phyloP scores from a whole-genome alignment of 495 filamentous ascomycete genomes.

The Chaetomium cochliodes region DNA sequence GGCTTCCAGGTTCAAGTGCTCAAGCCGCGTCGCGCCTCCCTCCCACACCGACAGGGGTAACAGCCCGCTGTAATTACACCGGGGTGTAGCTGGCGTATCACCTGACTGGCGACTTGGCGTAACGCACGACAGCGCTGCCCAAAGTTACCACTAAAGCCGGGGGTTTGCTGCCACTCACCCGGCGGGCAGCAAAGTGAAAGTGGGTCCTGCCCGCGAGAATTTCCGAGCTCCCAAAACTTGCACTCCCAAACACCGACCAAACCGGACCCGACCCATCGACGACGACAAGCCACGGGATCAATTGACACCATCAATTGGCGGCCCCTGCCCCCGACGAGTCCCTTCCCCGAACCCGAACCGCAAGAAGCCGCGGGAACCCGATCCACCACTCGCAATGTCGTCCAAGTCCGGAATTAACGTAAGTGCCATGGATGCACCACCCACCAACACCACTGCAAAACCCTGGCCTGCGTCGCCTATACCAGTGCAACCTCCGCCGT shows the following conservation, averaged over 20 bases:
- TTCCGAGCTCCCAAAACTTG: constrained; percentile 38
- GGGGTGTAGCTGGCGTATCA: constrained; percentile 15
- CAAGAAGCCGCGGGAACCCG: constrained; percentile 13
- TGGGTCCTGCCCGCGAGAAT: constrained; percentile 34
- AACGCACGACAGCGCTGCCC: too few species aligned
- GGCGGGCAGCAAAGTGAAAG: constrained; percentile 2
- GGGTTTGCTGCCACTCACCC: constrained; percentile 4
- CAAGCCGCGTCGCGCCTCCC: neutral
- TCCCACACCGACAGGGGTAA: constrained; percentile 8
- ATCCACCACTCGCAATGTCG: constrained; percentile 39
- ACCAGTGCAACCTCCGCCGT: neutral
- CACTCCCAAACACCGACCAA: constrained; percentile 23
- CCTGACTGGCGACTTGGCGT: constrained; percentile 23
- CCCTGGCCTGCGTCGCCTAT: neutral
- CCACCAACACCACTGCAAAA: neutral
- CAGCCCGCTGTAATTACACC: constrained; percentile 29
- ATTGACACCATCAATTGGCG: constrained; percentile 34
- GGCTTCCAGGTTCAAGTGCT: neutral
- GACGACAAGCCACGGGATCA: constrained; percentile 32
- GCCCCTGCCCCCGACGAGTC: constrained; percentile 19
- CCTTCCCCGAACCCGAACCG: constrained; percentile 16
- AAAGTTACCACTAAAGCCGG: neutral
- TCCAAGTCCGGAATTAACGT: constrained; percentile 64
- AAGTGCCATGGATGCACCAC: constrained; percentile 34
- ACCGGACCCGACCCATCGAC: constrained; percentile 29